phyloP scores from a whole-genome alignment of 106 monocot species.

The Amphibolis antarctica region DNA sequence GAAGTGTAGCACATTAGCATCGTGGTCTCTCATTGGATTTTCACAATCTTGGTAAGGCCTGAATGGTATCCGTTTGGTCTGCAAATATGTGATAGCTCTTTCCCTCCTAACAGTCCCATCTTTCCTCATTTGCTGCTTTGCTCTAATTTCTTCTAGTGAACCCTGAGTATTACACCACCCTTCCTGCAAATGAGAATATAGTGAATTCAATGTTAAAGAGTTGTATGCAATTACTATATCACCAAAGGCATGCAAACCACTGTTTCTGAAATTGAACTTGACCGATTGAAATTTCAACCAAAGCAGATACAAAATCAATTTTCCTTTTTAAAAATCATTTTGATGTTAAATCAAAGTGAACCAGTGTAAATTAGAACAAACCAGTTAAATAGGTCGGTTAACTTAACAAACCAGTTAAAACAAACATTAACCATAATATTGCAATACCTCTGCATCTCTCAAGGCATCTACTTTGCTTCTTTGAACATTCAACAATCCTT shows the following conservation, averaged over 20 bases:
- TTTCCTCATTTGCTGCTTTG: conserved; percentile 35
- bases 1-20: no score
- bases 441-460: conserved; percentile 29
- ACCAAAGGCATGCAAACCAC: not conserved
- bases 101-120: conserved; percentile 40
- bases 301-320: no score
- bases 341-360: no score
- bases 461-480: conserved; percentile 9
- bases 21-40: no score
- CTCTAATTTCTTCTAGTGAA: conserved; percentile 35
- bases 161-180: conserved; percentile 50
- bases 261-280: no score
- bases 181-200: conserved; percentile 21
- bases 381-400: not conserved
- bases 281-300: no score
- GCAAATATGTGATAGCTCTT: conserved; percentile 18
- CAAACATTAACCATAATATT: not conserved
- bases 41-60: no score
- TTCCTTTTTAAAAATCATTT: no score
- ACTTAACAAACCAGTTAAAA: not conserved
- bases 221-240: not conserved
- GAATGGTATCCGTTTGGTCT: conserved; percentile 22
- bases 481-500: conserved; percentile 2
- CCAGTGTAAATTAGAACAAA: not conserved
- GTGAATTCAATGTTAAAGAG: not conserved